A percentile compares a stretch with the other conserved stretches of the same genome.
These are phyloP conservation scores for Hydnomerulius pinastri DNA, from an alignment of 768 basidiomycete species.

Conservation along the genomic window DNA sequence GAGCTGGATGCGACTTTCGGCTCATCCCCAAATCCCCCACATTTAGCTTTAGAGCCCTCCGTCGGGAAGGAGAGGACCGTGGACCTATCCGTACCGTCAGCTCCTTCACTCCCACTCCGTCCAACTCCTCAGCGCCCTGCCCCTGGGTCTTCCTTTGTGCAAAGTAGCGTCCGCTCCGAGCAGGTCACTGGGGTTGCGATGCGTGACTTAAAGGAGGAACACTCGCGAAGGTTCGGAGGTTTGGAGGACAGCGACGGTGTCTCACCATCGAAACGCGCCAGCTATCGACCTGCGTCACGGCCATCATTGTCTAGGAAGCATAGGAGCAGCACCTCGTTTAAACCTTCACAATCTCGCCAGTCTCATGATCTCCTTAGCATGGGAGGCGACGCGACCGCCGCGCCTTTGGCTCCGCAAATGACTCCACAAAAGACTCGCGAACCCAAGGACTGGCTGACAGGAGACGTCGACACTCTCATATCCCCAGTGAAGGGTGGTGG, in stretches of 20 bases:
- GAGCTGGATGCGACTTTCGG: conserved; percentile 66
- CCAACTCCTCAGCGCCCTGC: conserved; percentile 20
- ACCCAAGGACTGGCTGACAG: conserved; percentile 75
- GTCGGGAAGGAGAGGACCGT: conserved; percentile 16
- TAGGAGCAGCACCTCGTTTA: conserved; percentile 48
- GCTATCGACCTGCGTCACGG: conserved; percentile 30
- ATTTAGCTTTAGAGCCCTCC: conserved; percentile 15
- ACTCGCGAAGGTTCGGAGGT: conserved; percentile 7
- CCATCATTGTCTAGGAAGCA: conserved; percentile 54
- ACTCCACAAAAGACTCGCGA: conserved; percentile 31
- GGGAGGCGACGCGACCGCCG: conserved; percentile 8
- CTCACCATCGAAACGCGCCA: conserved; percentile 16
- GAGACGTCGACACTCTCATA: conserved; percentile 49
- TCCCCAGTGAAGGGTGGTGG: conserved; percentile 20
- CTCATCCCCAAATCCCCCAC: conserved; percentile 24
- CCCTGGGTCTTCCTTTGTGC: conserved; percentile 13
- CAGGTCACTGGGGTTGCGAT: conserved; percentile 56
- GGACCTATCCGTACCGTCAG: conserved; percentile 23
- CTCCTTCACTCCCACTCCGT: conserved; percentile 24
- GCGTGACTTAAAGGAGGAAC: conserved; percentile 38
- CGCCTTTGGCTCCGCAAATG: conserved; percentile 15
- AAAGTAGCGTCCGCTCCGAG: conserved; percentile 53
- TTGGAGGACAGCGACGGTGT: conserved; percentile 17
- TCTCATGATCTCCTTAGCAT: conserved; percentile 20
- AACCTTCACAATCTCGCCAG: conserved; percentile 25